Evolutionary conservation across 2,329 filamentous ascomycete genomes (phyloP), one percentile per base, ranked within the genome.

Genomic region (Ophiocordyceps australis): DNA sequence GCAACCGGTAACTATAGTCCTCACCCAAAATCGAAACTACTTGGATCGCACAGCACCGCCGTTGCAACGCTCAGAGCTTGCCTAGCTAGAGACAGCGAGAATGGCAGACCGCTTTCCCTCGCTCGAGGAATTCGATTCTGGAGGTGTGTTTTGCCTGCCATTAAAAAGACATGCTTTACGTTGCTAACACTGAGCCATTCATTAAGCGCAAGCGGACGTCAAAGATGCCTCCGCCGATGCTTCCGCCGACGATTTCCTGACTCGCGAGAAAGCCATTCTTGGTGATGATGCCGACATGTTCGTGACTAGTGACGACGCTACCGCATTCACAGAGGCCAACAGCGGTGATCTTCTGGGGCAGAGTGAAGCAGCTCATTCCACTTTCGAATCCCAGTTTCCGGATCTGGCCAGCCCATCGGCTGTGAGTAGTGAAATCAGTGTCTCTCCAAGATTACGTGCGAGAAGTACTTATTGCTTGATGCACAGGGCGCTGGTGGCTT

Each of bases 231-330:
- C 63, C 34, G 63, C 59, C 33, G 57, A 64, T 8, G 59, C 67
- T 17, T 73, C 74, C 17, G 62, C 68, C 34, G 73, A 81, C 43
- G 82, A 93, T 53, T 95, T 98, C 50, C 70, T 95, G 25, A 74
- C 80, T 34, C 80, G 86, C 38, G 89, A 98, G 58, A 81, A 83
- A 45, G 89, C 83, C 33, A 55, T 76, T 12, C 71, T 98, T 7
- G 89, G 89, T 37, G 89, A 93, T 35, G 89, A 95, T 50, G 89
- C 89, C 32, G 69, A 83, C 41, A 79, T 85, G 57, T 98, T 98
- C 51, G 65, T 76, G 35, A 78, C 79, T 17, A 65, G 71, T 32
- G 72, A 75, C 43, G 81, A 92, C 46, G 59, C 65, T 30, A 63
- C 65, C 29, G 69, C 69, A 21, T 63, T 71, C 28, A 65, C 63